Evolutionary conservation across 2,329 filamentous ascomycete species (phyloP).

Genomic region (Colletotrichum higginsianum): DNA sequence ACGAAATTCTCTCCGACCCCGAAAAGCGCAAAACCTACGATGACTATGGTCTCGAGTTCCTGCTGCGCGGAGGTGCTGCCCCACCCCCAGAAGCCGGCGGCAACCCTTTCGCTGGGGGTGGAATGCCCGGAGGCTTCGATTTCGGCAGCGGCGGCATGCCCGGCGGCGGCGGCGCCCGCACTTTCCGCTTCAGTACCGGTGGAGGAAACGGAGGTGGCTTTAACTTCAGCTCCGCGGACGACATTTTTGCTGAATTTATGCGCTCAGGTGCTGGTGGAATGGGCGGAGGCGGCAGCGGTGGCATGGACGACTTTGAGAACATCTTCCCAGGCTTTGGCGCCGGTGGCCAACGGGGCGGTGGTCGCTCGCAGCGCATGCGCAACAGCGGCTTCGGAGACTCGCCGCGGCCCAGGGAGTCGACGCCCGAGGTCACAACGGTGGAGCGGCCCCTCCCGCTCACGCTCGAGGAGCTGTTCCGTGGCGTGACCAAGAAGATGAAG

Average conservation of each 20-base stretch:
- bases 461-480: constrained; percentile 90
- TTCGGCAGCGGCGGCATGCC: constrained; percentile 59
- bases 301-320: constrained; percentile 65
- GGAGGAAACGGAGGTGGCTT: constrained; percentile 73
- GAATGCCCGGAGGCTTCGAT: constrained; percentile 69
- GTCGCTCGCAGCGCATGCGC: constrained; percentile 60
- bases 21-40: constrained; percentile 98
- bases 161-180: constrained; percentile 62
- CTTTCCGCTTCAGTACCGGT: constrained; percentile 76
- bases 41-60: constrained; percentile 92
- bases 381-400: constrained; percentile 50
- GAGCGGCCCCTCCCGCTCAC: constrained; percentile 86
- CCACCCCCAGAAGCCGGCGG: constrained; percentile 75
- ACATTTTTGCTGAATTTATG: constrained; percentile 89
- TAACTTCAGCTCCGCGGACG: constrained; percentile 85
- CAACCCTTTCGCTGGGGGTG: constrained; percentile 73
- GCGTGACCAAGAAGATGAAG: constrained; percentile 96
- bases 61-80: constrained; percentile 82
- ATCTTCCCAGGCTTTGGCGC: constrained; percentile 68
- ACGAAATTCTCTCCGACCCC: constrained; percentile 97
- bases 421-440: constrained; percentile 91
- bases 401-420: constrained; percentile 61
- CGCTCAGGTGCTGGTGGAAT: constrained; percentile 67
- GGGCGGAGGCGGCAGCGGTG: constrained; percentile 56
- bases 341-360: constrained; percentile 54